Evolutionary conservation across 2,329 filamentous ascomycete species (phyloP), one percentile per base, ranked within the genome.

Genomic region (Monosporascus sp.): DNA sequence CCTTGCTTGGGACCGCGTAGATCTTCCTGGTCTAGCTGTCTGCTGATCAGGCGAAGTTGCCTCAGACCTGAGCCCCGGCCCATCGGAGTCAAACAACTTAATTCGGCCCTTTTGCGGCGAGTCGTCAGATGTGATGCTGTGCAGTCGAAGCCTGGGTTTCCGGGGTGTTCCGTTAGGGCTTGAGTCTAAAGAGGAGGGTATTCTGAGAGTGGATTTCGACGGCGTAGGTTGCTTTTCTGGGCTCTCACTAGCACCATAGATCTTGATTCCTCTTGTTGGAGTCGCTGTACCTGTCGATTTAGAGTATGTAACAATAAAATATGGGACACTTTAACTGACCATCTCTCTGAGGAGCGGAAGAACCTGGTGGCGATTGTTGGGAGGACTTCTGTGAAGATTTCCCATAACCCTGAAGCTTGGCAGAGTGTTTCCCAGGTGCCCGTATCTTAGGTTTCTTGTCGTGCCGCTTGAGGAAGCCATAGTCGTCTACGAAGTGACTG

Each of bases 371-470:
- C 27, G 52, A 52, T 17, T 56, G 59, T 20, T 61, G 61, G 37
- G 57, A 56, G 34, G 51, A 47, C 38, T 34, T 55, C 34, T 56
- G 57, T 19, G 55, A 59, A 7, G 43, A 54, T 50, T 52, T 63
- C 8, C 34, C 20, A 31, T 56, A 43, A 43, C 59, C 14, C 54
- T 59, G 26, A 54, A 53, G 36, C 47, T 60, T 11, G 48, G 50
- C 17, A 62, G 56, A 7, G 53, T 45, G 45, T 54, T 55, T 57
- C 41, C 59, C 50, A 36, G 59, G 51, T 19, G 22, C 50, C 8
- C 17, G 27, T 7, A 45, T 17, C 44, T 36, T 36, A 52, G 53
- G 52, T 48, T 45, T 34, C 44, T 48, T 55, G 38, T 56, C 49
- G 5, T 40, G 44, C 9, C 49, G 51, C 36, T 51, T 55, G 2